Evolutionary conservation across 2,329 filamentous ascomycete genomes (phyloP).

Genomic region (Monosporascus sp.): DNA sequence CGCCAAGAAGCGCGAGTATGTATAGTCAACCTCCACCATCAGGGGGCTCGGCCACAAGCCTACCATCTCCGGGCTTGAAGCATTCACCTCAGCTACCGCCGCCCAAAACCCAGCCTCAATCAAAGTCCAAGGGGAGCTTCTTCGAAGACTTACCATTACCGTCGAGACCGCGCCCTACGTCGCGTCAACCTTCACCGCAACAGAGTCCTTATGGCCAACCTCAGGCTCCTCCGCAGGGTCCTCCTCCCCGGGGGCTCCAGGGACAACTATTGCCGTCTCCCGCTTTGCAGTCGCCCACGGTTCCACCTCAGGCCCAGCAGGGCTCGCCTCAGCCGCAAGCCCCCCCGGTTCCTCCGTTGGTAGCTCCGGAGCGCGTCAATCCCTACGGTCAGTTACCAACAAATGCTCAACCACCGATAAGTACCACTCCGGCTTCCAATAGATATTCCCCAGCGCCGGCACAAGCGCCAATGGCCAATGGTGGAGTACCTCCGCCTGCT

Average conservation of each 20-base stretch:
- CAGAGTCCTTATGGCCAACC: constrained; percentile 29
- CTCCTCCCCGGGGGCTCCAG: constrained; percentile 17
- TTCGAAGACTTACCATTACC: constrained; percentile 71
- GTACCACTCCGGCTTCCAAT: constrained; percentile 25
- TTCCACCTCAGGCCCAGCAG: constrained; percentile 7
- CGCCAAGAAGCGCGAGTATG: constrained; percentile 59
- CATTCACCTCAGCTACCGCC: constrained; percentile 28
- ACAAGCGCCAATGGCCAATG: constrained; percentile 34
- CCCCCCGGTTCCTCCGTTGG: constrained; percentile 34
- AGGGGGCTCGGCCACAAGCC: constrained; percentile 17
- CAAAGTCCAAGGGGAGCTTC: constrained; percentile 50
- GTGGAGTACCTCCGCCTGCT: constrained; percentile 29
- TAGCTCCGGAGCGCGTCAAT: constrained; percentile 46
- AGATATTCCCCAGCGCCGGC: constrained; percentile 59
- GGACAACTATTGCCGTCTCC: constrained; percentile 10
- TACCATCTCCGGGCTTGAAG: constrained; percentile 33
- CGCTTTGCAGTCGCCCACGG: constrained; percentile 5
- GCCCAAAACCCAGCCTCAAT: constrained; percentile 23
- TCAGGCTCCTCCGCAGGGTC: constrained; percentile 23
- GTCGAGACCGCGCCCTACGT: constrained; percentile 55
- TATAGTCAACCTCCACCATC: constrained; percentile 26
- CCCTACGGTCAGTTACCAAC: constrained; percentile 47
- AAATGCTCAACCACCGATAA: constrained; percentile 23
- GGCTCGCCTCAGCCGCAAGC: constrained; percentile 18
- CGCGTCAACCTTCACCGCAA: constrained; percentile 40